Percentiles rank a stretch among this genome's conserved stretches.
Evolutionary conservation across 129 eudicot genomes (phyloP).

Genomic region (Glebionis coronaria): DNA sequence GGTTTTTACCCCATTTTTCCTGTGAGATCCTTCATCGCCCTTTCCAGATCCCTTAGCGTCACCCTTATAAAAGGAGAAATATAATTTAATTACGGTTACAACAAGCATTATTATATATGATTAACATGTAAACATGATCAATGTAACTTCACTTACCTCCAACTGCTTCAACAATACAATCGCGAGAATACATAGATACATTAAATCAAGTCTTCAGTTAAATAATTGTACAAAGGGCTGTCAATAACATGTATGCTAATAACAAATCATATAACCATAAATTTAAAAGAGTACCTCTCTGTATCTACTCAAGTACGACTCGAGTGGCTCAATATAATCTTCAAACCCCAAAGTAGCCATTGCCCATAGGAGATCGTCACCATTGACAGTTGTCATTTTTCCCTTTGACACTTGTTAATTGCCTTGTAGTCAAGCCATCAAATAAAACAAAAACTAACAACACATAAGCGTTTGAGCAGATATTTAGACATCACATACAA

Average conservation of each 20-base stretch:
- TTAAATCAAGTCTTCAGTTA: conserved; percentile 25
- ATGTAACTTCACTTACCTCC: conserved; percentile 51
- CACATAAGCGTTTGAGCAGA: too few species aligned
- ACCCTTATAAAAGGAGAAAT: conserved; percentile 40
- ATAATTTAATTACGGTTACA: background rate
- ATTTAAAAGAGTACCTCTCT: conserved; percentile 51
- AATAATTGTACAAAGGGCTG: conserved; percentile 1
- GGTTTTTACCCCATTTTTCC: conserved; percentile 47
- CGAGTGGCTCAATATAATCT: conserved; percentile 78
- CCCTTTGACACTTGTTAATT: conserved; percentile 84
- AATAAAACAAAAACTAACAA: too few species aligned
- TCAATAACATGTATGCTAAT: too few species aligned
- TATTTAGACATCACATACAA: too few species aligned
- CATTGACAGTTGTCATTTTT: conserved; percentile 81
- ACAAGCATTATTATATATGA: background rate
- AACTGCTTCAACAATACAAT: conserved; percentile 39
- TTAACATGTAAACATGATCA: conserved; percentile 6
- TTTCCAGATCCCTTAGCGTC: conserved; percentile 78
- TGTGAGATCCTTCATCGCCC: conserved; percentile 64
- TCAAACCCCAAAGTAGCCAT: too few species aligned
- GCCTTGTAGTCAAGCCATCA: conserved; percentile 64
- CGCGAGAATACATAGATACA: conserved; percentile 20
- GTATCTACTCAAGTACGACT: conserved; percentile 58
- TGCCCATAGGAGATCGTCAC: too few species aligned
- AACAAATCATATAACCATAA: background rate